Conservation (phyloP, 805 yeast species). For the Cyberlindnera subsufficiens region DNA sequence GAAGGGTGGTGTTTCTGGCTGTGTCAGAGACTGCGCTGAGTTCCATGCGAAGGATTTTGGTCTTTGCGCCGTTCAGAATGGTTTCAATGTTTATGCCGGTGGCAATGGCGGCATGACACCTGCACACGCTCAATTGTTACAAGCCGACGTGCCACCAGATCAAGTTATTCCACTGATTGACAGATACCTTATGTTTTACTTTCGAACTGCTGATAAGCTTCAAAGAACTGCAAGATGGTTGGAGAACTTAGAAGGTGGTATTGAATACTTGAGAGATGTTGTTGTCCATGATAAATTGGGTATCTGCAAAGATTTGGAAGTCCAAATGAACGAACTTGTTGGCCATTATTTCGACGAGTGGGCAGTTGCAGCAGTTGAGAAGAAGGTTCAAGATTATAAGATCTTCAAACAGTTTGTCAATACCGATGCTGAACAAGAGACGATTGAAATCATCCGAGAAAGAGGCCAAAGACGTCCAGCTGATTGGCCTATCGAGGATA, state of each 20-base stretch:
- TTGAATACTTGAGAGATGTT: constrained; percentile 29
- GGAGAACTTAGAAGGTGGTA: constrained; percentile 31
- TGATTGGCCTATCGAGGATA: constrained; percentile 27
- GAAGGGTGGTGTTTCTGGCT: constrained; percentile 34
- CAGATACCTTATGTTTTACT: constrained; percentile 32
- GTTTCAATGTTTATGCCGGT: constrained; percentile 32
- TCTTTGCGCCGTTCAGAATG: constrained; percentile 31
- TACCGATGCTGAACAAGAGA: constrained; percentile 25
- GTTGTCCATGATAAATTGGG: constrained; percentile 31
- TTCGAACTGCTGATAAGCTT: constrained; percentile 31
- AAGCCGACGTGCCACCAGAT: constrained; percentile 30
- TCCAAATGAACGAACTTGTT: constrained; percentile 28
- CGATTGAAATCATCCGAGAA: constrained; percentile 28
- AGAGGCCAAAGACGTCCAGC: constrained; percentile 33
- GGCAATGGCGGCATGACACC: constrained; percentile 37
- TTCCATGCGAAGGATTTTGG: constrained; percentile 34
- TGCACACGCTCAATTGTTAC: constrained; percentile 30
- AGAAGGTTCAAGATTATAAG: constrained; percentile 16
- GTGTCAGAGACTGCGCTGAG: constrained; percentile 34
- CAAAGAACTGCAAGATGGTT: constrained; percentile 35
- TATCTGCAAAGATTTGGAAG: constrained; percentile 27
- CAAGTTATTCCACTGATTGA: constrained; percentile 31
- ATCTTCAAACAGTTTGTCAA: constrained; percentile 29
- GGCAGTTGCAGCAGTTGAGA: constrained; percentile 22
- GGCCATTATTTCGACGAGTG: constrained; percentile 32